Base-by-base conservation (phyloP, 2,329 filamentous ascomycete genomes). In the Escovopsis sp. region DNA sequence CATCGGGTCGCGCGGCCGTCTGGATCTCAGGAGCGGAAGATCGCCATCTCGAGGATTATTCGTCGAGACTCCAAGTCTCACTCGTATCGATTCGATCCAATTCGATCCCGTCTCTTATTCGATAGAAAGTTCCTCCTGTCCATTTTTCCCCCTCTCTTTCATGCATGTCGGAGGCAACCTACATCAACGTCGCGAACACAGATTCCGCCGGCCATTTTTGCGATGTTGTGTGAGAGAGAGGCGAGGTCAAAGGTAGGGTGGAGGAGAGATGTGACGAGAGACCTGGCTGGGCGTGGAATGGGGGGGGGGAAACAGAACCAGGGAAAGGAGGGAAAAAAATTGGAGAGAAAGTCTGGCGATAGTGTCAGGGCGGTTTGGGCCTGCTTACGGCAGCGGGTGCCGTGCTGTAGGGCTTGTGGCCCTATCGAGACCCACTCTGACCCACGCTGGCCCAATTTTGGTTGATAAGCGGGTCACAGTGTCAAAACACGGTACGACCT, bases 171-270 rank as follows among this genome's bases (percentile, higher is more conserved):
- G 45, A 54, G 47, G 52, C 44, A 40, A 75, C 75, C 66, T 76
- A 82, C 78, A 73, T 83, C 79, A 62, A 87, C 81, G 69, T 87
- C 82, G 68, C 81, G 80, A 66, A 88, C 82, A 55, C 69, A 74
- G 62, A 84, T 72, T 65, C 80, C 82, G 65, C 79, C 73, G 60
- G 68, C 66, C 82, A 87, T 87, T 62, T 70, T 85, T 68, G 68
- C 70, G 70, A 70, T 74, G 49, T 54, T 60, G 50, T n/a, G n/a
- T n/a, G n/a, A n/a, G n/a, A n/a, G n/a, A n/a, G n/a, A 46, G 46
- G 49, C 31, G 40, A 38, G 34, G 39, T 41, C 41, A 36, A 35
- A 45, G 37, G 39, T 30, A 41, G 38, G 36, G 37, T 44, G 43
- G 40, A 43, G 41, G 33, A 35, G 45, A 48, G n/a, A n/a, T n/a